phyloP scores from a whole-genome alignment of 1,284 basidiomycete genomes.

The Phlebopus sp. region DNA sequence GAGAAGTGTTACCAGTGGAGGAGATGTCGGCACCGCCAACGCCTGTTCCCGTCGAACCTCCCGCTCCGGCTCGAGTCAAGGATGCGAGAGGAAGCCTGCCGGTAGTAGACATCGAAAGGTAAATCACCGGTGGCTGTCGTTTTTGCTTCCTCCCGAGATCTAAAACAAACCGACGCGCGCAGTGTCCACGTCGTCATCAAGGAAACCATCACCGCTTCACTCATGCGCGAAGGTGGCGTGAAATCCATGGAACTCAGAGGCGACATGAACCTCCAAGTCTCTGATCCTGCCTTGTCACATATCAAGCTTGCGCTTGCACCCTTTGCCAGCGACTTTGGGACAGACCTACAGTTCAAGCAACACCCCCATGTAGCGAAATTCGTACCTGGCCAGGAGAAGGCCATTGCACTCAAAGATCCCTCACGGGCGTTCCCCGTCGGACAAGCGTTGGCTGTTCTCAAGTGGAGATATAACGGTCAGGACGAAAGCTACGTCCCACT shows the following conservation, averaged over 20 bases:
- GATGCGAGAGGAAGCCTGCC: conserved; percentile 64
- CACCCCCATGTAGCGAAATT: conserved; percentile 95
- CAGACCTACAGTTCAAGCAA: conserved; percentile 90
- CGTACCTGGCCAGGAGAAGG: conserved; percentile 57
- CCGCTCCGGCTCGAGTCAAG: conserved; percentile 44
- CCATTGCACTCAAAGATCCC: conserved; percentile 84
- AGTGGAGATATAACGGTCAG: conserved; percentile 89
- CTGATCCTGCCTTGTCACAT: conserved; percentile 77
- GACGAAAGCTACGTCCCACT: conserved; percentile 92
- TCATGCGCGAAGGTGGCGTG: conserved; percentile 89
- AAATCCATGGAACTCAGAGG: conserved; percentile 90
- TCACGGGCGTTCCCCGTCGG: conserved; percentile 85
- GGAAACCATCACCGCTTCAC: conserved; percentile 78
- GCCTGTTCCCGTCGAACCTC: conserved; percentile 46
- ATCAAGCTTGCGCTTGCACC: conserved; percentile 70
- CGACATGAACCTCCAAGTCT: conserved; percentile 88
- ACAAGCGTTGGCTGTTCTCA: conserved; percentile 84
- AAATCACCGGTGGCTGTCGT: conserved; percentile 19
- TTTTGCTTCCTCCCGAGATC: neutral
- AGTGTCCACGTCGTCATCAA: conserved; percentile 87
- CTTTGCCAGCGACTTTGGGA: conserved; percentile 60
- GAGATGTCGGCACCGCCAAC: conserved; percentile 59
- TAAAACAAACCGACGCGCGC: conserved; percentile 3
- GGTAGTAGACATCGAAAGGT: conserved; percentile 79
- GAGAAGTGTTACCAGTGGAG: conserved; percentile 62